Evolutionary conservation across 768 basidiomycete genomes (phyloP).

Genomic region (Amanita subjunquillea): DNA sequence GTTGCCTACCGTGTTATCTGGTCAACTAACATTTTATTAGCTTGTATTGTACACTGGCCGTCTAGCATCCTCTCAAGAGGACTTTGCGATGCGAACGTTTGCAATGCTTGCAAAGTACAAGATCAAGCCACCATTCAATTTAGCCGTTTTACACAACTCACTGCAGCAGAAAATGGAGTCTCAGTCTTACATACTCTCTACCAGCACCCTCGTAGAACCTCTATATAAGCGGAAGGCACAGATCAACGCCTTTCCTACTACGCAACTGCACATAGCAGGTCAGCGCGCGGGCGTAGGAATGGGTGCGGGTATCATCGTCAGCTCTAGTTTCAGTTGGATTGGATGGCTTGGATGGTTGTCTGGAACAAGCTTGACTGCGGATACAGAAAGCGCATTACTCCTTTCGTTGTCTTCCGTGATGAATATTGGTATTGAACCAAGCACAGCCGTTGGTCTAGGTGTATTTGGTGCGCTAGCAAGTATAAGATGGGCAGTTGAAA

Average conservation of each 20-base stretch:
- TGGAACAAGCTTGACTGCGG: constrained; percentile 23
- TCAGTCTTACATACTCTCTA: constrained; percentile 33
- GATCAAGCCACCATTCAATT: constrained; percentile 31
- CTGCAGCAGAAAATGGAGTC: constrained; percentile 42
- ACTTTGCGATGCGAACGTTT: constrained; percentile 16
- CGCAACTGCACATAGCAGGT: constrained; percentile 51
- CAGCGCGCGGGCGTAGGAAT: constrained; percentile 46
- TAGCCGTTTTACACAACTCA: constrained; percentile 47
- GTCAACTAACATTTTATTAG: constrained; percentile 21
- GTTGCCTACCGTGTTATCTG: background rate
- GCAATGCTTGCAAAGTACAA: background rate
- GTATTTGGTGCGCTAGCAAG: constrained; percentile 37
- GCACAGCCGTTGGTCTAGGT: constrained; percentile 52
- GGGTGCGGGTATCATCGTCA: constrained; percentile 34
- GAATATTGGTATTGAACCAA: constrained; percentile 34
- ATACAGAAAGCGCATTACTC: background rate
- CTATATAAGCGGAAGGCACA: constrained; percentile 41
- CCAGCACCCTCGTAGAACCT: constrained; percentile 38
- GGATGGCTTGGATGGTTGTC: constrained; percentile 45
- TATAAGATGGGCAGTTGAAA: constrained; percentile 51
- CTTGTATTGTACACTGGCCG: constrained; percentile 57
- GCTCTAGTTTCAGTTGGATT: constrained; percentile 48
- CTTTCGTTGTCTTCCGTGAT: background rate
- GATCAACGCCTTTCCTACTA: constrained; percentile 44
- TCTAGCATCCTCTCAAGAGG: constrained; percentile 35